These are phyloP conservation scores for Talaromyces rugulosus DNA, from an alignment of 2,329 filamentous ascomycete species.

Conservation along the genomic window DNA sequence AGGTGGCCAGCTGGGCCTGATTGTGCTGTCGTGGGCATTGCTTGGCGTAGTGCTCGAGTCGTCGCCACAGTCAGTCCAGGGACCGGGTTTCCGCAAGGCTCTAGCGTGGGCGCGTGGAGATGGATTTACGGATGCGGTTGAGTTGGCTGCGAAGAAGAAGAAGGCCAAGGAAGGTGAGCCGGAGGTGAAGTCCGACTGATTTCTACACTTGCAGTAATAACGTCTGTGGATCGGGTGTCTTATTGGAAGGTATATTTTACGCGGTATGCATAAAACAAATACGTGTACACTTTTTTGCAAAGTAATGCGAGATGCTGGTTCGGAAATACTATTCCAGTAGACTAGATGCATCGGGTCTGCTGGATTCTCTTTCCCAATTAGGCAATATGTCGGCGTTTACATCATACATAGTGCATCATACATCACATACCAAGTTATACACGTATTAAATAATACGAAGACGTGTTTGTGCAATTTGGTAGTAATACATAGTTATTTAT, in stretches of 20 bases:
- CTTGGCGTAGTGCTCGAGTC: slow-evolving; percentile 74
- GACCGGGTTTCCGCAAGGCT: slow-evolving; percentile 64
- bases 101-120: slow-evolving; percentile 71
- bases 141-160: slow-evolving; percentile 41
- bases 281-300: background rate
- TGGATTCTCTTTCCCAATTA: background rate
- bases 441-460: background rate
- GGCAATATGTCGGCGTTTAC: background rate
- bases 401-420: background rate
- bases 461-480: background rate
- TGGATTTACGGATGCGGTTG: slow-evolving; percentile 66
- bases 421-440: background rate
- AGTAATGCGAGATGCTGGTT: background rate
- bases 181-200: background rate
- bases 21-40: slow-evolving; percentile 72
- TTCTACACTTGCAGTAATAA: too few species aligned
- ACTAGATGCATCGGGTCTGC: background rate
- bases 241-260: background rate
- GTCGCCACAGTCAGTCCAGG: slow-evolving; percentile 63
- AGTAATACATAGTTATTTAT: background rate
- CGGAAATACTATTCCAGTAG: background rate
- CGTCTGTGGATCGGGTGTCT: too few species aligned
- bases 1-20: slow-evolving; percentile 79
- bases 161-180: slow-evolving; percentile 6
- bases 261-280: background rate